Conservation (phyloP, 2,329 filamentous ascomycete species). For the Geosmithia morbida region DNA sequence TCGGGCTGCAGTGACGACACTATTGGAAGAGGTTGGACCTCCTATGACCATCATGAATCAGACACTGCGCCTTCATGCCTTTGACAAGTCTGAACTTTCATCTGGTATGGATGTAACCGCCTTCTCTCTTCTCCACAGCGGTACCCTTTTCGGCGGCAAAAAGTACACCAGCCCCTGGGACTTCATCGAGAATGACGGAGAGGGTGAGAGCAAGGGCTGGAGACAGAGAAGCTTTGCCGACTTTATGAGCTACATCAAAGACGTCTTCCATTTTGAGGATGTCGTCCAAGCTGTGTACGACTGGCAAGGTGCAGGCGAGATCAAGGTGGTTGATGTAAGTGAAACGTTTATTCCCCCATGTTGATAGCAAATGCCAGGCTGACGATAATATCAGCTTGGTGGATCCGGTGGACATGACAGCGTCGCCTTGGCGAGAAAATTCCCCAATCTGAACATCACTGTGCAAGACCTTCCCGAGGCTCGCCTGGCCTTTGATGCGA, state of each 20-base stretch:
- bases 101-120: constrained; percentile 19
- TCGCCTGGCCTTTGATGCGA: constrained; percentile 17
- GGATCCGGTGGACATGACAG: constrained; percentile 26
- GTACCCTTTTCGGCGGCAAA: constrained; percentile 10
- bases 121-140: constrained; percentile 19
- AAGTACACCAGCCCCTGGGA: constrained; percentile 21
- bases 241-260: constrained; percentile 23
- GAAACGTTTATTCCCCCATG: background rate
- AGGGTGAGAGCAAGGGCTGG: constrained; percentile 21
- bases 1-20: constrained; percentile 18
- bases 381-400: constrained; percentile 17
- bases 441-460: constrained; percentile 23
- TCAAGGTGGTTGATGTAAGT: constrained; percentile 25
- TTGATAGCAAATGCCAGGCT: too few species aligned
- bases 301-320: constrained; percentile 19
- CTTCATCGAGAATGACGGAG: constrained; percentile 23
- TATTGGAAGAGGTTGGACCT: constrained; percentile 21
- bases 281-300: constrained; percentile 17
- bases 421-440: constrained; percentile 23
- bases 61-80: constrained; percentile 15
- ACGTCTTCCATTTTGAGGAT: constrained; percentile 21
- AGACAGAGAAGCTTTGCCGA: constrained; percentile 21
- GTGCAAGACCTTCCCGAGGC: constrained; percentile 29
- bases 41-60: constrained; percentile 18
- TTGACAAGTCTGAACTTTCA: constrained; percentile 14